phyloP scores from a whole-genome alignment of 2,329 filamentous ascomycete genomes.

The Diaporthe aspalathi region DNA sequence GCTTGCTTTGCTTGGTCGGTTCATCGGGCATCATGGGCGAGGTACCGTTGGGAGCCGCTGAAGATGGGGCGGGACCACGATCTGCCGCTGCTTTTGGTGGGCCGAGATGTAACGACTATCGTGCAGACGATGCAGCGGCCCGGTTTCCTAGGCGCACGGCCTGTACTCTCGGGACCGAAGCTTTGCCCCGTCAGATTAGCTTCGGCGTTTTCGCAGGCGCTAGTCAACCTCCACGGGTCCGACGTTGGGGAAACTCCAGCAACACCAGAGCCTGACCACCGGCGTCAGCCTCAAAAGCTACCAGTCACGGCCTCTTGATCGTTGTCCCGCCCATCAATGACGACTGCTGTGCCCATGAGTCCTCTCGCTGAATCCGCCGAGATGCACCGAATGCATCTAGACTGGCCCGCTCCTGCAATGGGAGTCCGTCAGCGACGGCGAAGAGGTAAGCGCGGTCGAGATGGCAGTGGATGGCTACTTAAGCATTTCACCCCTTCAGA shows the following conservation, averaged over 20 bases:
- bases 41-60: neutral
- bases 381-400: neutral
- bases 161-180: slow-evolving; percentile 30
- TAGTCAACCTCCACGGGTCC: slow-evolving; percentile 30
- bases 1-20: neutral
- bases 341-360: neutral
- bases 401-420: neutral
- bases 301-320: slow-evolving; percentile 13
- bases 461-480: slow-evolving; percentile 13
- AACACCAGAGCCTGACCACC: slow-evolving; percentile 32
- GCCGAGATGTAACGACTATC: neutral
- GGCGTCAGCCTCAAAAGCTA: slow-evolving; percentile 9
- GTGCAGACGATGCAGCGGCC: neutral
- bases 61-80: neutral
- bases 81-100: neutral
- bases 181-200: slow-evolving; percentile 5
- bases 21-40: slow-evolving; percentile 15
- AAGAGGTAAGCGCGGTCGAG: slow-evolving; percentile 8
- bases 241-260: slow-evolving; percentile 36
- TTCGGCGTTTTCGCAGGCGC: slow-evolving; percentile 19
- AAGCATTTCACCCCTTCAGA: slow-evolving; percentile 5
- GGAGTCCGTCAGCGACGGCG: neutral
- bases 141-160: neutral
- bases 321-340: slow-evolving; percentile 26
- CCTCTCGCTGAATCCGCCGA: neutral